Evolutionary conservation across 257 asterid genomes (phyloP), one percentile per base, ranked within the genome.

Genomic region (Nemophila menziesii): DNA sequence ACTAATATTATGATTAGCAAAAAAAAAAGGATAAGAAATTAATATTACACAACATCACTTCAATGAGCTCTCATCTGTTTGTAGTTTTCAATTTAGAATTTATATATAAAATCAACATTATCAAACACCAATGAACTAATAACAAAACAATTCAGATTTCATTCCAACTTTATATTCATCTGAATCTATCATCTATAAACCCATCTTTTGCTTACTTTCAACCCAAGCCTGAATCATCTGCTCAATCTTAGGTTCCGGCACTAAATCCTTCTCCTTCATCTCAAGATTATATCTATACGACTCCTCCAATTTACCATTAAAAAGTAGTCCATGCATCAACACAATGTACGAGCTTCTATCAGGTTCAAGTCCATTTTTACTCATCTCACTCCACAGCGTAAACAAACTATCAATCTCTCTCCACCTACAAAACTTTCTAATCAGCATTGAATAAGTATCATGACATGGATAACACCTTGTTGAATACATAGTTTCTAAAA

Each of bases 291-390:
- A 83, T 20, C 65, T 71, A 39, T 78, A 71, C 14, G 97, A 86
- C 59, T 71, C 73, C 50, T 75, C 87, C 39, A 87, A 45, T 46
- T 67, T 75, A 46, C 95, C 89, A 52, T 87, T 87, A 73, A 82
- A 52, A 58, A 77, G 83, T 39, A 87, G 92, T 18, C 97, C 97
- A 56, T 87, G 86, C 62, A 83, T 78, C 44, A 87, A 59, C 59
- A 77, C 97, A 40, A 67, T 65, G 48, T 87, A 87, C 14, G 97
- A 87, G 67, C 89, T 87, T 48, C 93, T 67, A 57, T 87, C 95
- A 26, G 84, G 95, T 39, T 73, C 83, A 16, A 87, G 74, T 43
- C 93, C 93, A 38, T 71, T 68, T 55, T 56, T 51, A 46, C 69
- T 57, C 95, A 83, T 87, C 74, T 77, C 82, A 24, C 33, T 60